Conservation (phyloP, 148 eudicot species). For the Cornus suecica region DNA sequence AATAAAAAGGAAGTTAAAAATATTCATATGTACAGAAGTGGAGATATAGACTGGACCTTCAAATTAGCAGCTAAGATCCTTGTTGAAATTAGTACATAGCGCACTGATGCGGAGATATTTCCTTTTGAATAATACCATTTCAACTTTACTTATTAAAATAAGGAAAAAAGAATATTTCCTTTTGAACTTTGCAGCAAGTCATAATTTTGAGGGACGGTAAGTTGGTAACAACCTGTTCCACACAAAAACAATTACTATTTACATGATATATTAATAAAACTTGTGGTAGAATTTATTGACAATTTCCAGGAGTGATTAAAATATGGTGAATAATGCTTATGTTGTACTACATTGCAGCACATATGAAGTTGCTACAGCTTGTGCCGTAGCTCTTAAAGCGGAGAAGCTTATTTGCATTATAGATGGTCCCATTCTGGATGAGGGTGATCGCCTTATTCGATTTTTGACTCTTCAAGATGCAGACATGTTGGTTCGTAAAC, state of each 20-base stretch:
- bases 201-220: neutral
- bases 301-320: neutral
- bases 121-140: too few species aligned
- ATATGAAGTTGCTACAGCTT: constrained; percentile 97
- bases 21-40: too few species aligned
- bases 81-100: too few species aligned
- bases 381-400: constrained; percentile 91
- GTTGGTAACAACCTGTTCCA: neutral
- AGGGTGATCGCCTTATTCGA: constrained; percentile 71
- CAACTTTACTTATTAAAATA: too few species aligned
- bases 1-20: too few species aligned
- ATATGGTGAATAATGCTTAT: neutral
- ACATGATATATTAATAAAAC: neutral
- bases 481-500: constrained; percentile 75
- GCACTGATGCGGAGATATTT: too few species aligned
- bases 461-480: constrained; percentile 90
- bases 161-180: too few species aligned
- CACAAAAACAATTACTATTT: neutral
- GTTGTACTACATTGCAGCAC: constrained; percentile 43
- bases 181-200: neutral
- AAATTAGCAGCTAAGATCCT: too few species aligned
- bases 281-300: neutral
- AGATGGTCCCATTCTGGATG: constrained; percentile 90
- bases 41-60: too few species aligned
- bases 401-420: constrained; percentile 94